A percentile compares a stretch with the other conserved stretches of the same genome.
These are phyloP conservation scores for Chamaecrista fasciculata DNA, from an alignment of 306 rosid genomes.

Conservation along the genomic window DNA sequence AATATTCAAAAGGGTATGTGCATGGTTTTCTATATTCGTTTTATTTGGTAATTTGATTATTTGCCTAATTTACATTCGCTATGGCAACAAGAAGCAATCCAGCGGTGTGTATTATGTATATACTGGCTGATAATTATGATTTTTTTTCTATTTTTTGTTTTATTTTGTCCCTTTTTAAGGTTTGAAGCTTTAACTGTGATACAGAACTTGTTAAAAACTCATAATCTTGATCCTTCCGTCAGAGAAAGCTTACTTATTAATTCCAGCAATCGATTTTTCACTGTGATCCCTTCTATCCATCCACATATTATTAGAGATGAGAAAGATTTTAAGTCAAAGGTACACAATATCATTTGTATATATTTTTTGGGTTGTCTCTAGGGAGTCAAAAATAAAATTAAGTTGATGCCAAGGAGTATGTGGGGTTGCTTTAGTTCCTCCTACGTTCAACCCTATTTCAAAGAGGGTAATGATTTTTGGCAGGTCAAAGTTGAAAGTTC, in stretches of 20 bases:
- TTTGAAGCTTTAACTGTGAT: constrained; percentile 94
- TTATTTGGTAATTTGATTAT: not conserved
- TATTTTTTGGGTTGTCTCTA: constrained; percentile 2
- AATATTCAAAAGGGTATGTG: constrained; percentile 81
- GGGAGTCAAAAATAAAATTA: constrained; percentile 15
- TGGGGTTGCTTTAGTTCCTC: constrained; percentile 18
- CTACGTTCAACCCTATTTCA: not conserved
- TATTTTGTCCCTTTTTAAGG: constrained; percentile 57
- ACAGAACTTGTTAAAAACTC: constrained; percentile 65
- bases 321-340: constrained; percentile 88
- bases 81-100: constrained; percentile 1
- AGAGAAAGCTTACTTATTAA: constrained; percentile 83
- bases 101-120: not conserved
- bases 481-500: not conserved
- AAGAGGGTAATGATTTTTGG: constrained; percentile 3
- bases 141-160: constrained; percentile 21
- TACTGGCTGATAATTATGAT: constrained; percentile 12
- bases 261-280: constrained; percentile 98
- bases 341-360: constrained; percentile 25
- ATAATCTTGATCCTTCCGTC: constrained; percentile 45
- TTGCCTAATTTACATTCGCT: constrained; percentile 14
- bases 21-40: not conserved
- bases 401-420: not conserved
- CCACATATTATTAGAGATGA: constrained; percentile 86
- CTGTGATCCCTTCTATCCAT: constrained; percentile 90